Base-by-base conservation (phyloP, 192 early-diverging fungal species). In the Backusella tarrabulga region DNA sequence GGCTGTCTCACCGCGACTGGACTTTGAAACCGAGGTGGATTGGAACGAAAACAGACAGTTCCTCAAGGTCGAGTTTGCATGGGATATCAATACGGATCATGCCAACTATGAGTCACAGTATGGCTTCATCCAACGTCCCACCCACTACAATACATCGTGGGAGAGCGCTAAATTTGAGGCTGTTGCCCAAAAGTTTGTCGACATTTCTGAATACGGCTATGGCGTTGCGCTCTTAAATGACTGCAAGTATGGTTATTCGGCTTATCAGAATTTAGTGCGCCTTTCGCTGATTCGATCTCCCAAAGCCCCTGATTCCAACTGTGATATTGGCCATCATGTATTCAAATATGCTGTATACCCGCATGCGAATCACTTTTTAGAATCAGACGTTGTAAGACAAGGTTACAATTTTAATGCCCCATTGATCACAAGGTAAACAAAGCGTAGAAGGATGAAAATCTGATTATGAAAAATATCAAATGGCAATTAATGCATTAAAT, bases 161-260 rank as follows among this genome's bases (percentile, higher is more conserved):
- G 97, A 95, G 54, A 86, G 90, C 73, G 94, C 95, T 6, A 93
- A 95, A 74, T 99, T 99, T 76, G 97, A 99, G 86, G 97, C 98
- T 1, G 97, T 95, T 76, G 97, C 91, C 0, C 98, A 99, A 87
- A 96, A 97, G 74, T 99, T 94, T 87, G 98, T 92, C 8, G 98
- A 99, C 69, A 85, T 96, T n/a, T 97, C 95, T 1, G 97, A 99
- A 78, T 94, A 88, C 76, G 97, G 98, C 0, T 98, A 94, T 83
- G 98, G 98, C 36, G 93, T 98, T 9, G 93, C 97, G 0, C 80
- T 99, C 66, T 80, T 98, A 72, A 99, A 97, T 79, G 97, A 99
- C 83, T 91, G 94, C 90, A 99, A 99, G 80, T 99, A 97, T 83
- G 98, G 98, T 17, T 96, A 94, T 78, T 87, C 96, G 4, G 92